A percentile compares a stretch with the other conserved stretches of the same genome.
phyloP scores from a whole-genome alignment of 768 basidiomycete species.

The Mycena sanguinolenta region DNA sequence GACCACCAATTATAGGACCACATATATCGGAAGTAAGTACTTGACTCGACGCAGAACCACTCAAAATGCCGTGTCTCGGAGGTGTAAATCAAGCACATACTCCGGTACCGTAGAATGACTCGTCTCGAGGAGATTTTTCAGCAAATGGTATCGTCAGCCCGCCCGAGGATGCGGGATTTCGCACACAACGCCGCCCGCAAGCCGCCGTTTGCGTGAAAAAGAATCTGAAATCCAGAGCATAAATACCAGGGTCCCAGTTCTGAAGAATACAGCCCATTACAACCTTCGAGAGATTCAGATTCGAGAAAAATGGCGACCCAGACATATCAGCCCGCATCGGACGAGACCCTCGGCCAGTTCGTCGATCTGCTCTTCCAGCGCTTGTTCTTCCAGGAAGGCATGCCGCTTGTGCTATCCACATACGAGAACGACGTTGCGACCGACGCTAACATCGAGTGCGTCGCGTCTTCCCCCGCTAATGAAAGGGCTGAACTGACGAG shows the following conservation, averaged over 20 bases:
- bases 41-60: too few species aligned
- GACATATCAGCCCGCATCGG: slow-evolving; percentile 19
- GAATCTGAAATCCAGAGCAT: too few species aligned
- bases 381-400: slow-evolving; percentile 17
- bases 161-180: background rate
- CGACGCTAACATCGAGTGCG: slow-evolving; percentile 19
- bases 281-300: background rate
- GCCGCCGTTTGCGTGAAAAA: background rate
- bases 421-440: slow-evolving; percentile 24
- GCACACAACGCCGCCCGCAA: slow-evolving; percentile 16
- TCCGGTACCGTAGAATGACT: too few species aligned
- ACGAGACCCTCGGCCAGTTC: slow-evolving; percentile 27
- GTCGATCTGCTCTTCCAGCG: slow-evolving; percentile 31
- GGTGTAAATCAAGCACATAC: too few species aligned
- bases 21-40: too few species aligned
- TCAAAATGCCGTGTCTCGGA: too few species aligned
- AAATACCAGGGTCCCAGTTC: too few species aligned
- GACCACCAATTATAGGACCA: too few species aligned
- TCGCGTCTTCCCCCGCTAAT: background rate
- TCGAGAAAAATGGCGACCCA: slow-evolving; percentile 9
- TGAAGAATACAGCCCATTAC: background rate
- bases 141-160: slow-evolving; percentile 6
- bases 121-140: too few species aligned
- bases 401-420: slow-evolving; percentile 22
- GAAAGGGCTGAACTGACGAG: background rate